Evolutionary conservation across 2,329 filamentous ascomycete species (phyloP).

Genomic region (Dactylella cylindrospora): DNA sequence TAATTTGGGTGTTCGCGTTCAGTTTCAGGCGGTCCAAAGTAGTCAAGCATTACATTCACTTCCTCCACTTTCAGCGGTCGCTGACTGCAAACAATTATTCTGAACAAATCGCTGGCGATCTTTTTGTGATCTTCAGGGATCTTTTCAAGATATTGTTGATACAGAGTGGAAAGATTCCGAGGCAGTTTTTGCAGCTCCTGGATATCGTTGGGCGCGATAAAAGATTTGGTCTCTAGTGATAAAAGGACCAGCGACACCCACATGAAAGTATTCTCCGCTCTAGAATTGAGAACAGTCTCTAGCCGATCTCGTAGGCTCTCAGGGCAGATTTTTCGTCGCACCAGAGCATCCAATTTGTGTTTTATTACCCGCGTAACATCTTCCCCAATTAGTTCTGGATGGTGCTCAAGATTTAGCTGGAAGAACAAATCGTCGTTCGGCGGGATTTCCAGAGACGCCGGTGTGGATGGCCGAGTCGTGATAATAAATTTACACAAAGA

Average conservation of each 20-base stretch:
- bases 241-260: slow-evolving; percentile 6
- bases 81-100: slow-evolving; percentile 2
- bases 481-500: slow-evolving; percentile 8
- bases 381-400: not conserved
- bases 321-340: slow-evolving; percentile 1
- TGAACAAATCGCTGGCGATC: not conserved
- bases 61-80: slow-evolving; percentile 3
- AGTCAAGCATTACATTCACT: slow-evolving; percentile 1
- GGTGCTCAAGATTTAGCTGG: no score
- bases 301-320: not conserved
- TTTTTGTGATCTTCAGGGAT: not conserved
- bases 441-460: not conserved
- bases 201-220: not conserved
- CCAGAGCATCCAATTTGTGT: slow-evolving; percentile 1
- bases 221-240: no score
- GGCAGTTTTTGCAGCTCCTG: not conserved
- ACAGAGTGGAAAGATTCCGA: not conserved
- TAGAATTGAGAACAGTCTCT: not conserved
- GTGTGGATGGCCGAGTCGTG: not conserved
- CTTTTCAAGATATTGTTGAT: slow-evolving; percentile 1
- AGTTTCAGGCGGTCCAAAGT: not conserved
- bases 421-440: not conserved
- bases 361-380: slow-evolving; percentile 2
- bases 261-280: slow-evolving; percentile 7
- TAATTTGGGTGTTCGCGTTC: slow-evolving; percentile 3